A percentile compares a stretch with the other conserved stretches of the same genome.
Conservation (phyloP, 2,329 filamentous ascomycete species). For the Emergomyces orientalis region DNA sequence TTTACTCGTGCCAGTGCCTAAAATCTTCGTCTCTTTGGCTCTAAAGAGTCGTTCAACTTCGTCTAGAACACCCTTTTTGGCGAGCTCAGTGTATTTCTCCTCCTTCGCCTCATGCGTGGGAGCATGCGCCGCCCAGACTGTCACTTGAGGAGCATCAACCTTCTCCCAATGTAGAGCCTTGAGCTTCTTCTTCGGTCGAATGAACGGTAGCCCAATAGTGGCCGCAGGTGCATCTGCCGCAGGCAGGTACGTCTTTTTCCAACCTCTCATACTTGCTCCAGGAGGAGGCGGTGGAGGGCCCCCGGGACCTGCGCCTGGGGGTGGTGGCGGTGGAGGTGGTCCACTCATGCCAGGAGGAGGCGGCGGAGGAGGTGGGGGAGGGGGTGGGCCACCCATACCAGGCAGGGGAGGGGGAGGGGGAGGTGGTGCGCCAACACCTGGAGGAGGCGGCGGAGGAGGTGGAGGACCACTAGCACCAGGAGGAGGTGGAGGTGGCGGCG, state of each 20-base stretch:
- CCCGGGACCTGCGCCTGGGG: conserved; percentile 31
- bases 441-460: conserved; percentile 38
- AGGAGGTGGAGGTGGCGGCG: conserved; percentile 41
- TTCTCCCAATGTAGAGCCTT: conserved; percentile 99
- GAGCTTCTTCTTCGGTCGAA: conserved; percentile 96
- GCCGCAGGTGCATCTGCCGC: conserved; percentile 48
- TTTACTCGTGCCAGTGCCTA: conserved; percentile 57
- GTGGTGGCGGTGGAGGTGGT: conserved; percentile 27
- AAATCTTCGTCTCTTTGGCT: conserved; percentile 88
- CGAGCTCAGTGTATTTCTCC: conserved; percentile 89
- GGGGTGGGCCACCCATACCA: conserved; percentile 33
- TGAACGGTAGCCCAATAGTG: conserved; percentile 63
- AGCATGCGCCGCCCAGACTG: conserved; percentile 82
- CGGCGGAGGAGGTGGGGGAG: conserved; percentile 36
- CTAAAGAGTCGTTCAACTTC: conserved; percentile 96
- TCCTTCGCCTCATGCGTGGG: conserved; percentile 83
- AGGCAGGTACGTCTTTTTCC: conserved; percentile 63
- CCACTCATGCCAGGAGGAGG: conserved; percentile 38
- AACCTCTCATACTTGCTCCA: conserved; percentile 34
- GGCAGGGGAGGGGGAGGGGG: conserved; percentile 37
- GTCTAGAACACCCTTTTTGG: conserved; percentile 87
- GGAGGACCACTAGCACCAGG: conserved; percentile 38
- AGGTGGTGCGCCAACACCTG: conserved; percentile 34
- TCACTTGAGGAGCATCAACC: conserved; percentile 82
- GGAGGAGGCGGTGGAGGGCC: conserved; percentile 30